Base-by-base conservation (phyloP, 1,139 yeast genomes). In the Meyerozyma sp. region DNA sequence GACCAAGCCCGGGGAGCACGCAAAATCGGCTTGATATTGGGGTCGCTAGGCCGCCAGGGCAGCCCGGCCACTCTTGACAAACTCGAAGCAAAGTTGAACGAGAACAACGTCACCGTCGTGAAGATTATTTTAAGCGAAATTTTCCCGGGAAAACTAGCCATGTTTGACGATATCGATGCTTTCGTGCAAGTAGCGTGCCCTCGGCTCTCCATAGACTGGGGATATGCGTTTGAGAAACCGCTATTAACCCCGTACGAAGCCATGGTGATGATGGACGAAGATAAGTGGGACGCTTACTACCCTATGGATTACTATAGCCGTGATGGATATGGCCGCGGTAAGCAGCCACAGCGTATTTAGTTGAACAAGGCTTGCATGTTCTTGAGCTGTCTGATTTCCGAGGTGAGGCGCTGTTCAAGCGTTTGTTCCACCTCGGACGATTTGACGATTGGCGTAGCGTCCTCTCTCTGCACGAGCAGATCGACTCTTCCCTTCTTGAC, bases 121-220 rank as follows among this genome's bases (percentile, higher is more conserved):
- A 84, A 87, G 57, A 90, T 93, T 45, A 83, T 93, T 20, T 63
- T 94, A 21, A 86, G 96, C 48, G 99, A 93, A 61, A 89, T 93
- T 10, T 90, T 93, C 63, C 99, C 99, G 0, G 87, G 82, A 44
- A 93, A 93, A 56, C 68, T 93, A 34, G 85, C 97, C n/a, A 85
- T 86, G 83, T 93, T 93, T 66, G 91, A 88, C 55, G 95, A 89
- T 56, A 81, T 93, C 18, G 98, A 93, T 64, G 95, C 91, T 5
- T 93, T 95, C 74, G 86, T 93, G 16, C 99, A 93, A 63, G 96
- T 93, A 4, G 99, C 98, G 0, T 93, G 99, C 61, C 99, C 99
- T 0, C 72, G 99, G 53, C 70, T 93, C 42, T 88, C 96, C 2
- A 93, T 93, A 38, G 99, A 93, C 62, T 93, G 99, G 99, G 99